Evolutionary conservation across 2,329 filamentous ascomycete species (phyloP).

Genomic region (Epichloe hybrida): DNA sequence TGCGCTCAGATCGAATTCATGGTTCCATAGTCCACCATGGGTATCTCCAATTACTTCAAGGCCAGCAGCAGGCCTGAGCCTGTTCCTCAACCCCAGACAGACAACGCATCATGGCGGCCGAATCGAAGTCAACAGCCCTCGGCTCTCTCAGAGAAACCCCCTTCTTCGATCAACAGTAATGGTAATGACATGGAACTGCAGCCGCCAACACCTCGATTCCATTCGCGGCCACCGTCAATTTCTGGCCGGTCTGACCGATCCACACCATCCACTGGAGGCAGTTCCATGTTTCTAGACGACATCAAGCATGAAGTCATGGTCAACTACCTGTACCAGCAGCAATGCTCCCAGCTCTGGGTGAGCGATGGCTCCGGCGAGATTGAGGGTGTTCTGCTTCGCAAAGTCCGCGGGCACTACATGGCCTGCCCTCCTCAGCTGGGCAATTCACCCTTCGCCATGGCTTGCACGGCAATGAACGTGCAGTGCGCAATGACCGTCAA

Average conservation of each 20-base stretch:
- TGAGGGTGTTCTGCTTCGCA: conserved; percentile 62
- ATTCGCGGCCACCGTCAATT: conserved; percentile 22
- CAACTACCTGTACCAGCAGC: conserved; percentile 70
- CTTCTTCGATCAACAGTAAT: conserved; percentile 11
- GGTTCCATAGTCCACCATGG: conserved; percentile 32
- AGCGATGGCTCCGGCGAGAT: conserved; percentile 52
- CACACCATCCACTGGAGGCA: conserved; percentile 23
- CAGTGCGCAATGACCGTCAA: conserved; percentile 73
- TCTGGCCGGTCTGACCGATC: conserved; percentile 34
- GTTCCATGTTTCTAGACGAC: conserved; percentile 49
- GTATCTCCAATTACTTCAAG: conserved; percentile 50
- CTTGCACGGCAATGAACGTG: conserved; percentile 57
- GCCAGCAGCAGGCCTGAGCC: conserved; percentile 17
- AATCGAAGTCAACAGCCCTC: conserved; percentile 12
- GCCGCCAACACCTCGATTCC: conserved; percentile 27
- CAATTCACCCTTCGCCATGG: conserved; percentile 48
- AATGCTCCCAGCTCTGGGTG: conserved; percentile 62
- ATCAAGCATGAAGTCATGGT: conserved; percentile 76
- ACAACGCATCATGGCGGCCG: conserved; percentile 9
- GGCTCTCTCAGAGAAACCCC: conserved; percentile 23
- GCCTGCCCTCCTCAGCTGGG: conserved; percentile 54
- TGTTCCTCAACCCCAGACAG: conserved; percentile 7
- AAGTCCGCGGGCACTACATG: conserved; percentile 56
- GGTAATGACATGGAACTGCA: conserved; percentile 35
- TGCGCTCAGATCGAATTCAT: background rate